phyloP scores from a whole-genome alignment of 2,329 filamentous ascomycete genomes.

The Fonsecaea multimorphosa region DNA sequence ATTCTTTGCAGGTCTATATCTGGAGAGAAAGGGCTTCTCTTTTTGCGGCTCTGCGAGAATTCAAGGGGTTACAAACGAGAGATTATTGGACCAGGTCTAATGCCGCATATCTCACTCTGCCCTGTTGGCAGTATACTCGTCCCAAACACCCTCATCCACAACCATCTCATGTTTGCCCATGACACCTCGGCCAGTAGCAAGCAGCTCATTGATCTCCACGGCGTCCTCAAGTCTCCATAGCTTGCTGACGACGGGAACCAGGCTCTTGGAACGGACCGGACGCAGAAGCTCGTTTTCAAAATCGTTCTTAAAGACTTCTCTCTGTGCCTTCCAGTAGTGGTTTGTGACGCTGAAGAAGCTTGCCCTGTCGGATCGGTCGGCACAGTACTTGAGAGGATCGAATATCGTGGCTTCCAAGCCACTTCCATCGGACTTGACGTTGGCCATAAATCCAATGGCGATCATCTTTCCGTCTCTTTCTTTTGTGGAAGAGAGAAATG shows the following conservation, averaged over 20 bases:
- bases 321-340: neutral
- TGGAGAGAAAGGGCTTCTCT: too few species aligned
- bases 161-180: constrained; percentile 5
- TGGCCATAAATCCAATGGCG: constrained; percentile 1
- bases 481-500: neutral
- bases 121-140: neutral
- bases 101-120: neutral
- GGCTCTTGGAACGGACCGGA: neutral
- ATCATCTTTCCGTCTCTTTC: neutral
- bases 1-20: too few species aligned
- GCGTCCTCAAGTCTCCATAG: neutral
- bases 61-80: too few species aligned
- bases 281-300: constrained; percentile 5
- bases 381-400: neutral
- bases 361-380: neutral
- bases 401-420: neutral
- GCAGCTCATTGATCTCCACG: constrained; percentile 1
- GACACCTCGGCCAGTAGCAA: neutral
- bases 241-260: neutral
- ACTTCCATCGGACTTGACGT: neutral
- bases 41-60: too few species aligned
- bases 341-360: constrained; percentile 8
- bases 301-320: neutral
- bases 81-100: neutral
- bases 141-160: neutral